These are phyloP conservation scores for Aspergillus tamarii DNA, from an alignment of 2,329 filamentous ascomycete species.

Conservation along the genomic window DNA sequence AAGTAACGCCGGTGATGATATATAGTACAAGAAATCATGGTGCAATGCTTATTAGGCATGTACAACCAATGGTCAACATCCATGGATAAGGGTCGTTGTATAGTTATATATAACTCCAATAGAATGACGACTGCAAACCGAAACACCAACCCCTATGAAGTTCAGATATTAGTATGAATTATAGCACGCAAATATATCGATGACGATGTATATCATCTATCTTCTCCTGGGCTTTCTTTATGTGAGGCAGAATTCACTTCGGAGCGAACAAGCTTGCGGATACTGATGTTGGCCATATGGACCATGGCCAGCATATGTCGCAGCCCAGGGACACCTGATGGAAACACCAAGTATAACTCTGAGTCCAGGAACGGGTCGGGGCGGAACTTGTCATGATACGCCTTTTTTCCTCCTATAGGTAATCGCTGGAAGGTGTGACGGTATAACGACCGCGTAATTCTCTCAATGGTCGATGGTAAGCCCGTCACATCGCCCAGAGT, in stretches of 20 bases:
- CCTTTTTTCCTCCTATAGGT: slow-evolving; percentile 43
- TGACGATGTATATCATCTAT: not conserved
- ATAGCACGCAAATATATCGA: not conserved
- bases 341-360: slow-evolving; percentile 42
- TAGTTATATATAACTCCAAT: not conserved
- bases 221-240: not conserved
- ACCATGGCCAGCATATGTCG: slow-evolving; percentile 38
- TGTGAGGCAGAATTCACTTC: not conserved
- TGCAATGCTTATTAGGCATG: not conserved
- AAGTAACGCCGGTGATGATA: not conserved
- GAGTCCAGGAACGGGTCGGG: slow-evolving; percentile 38
- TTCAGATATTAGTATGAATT: not conserved
- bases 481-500: slow-evolving; percentile 37
- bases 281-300: slow-evolving; percentile 45
- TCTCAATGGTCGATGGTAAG: slow-evolving; percentile 31
- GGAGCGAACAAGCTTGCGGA: slow-evolving; percentile 28
- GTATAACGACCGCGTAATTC: slow-evolving; percentile 36
- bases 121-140: not conserved
- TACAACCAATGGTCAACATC: not conserved
- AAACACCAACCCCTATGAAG: not conserved
- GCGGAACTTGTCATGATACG: slow-evolving; percentile 44
- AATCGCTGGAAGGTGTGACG: slow-evolving; percentile 36
- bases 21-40: not conserved
- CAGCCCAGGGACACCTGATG: slow-evolving; percentile 33
- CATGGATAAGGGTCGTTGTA: not conserved